Conservation (phyloP, 2,329 filamentous ascomycete species). For the Fusarium continuum region DNA sequence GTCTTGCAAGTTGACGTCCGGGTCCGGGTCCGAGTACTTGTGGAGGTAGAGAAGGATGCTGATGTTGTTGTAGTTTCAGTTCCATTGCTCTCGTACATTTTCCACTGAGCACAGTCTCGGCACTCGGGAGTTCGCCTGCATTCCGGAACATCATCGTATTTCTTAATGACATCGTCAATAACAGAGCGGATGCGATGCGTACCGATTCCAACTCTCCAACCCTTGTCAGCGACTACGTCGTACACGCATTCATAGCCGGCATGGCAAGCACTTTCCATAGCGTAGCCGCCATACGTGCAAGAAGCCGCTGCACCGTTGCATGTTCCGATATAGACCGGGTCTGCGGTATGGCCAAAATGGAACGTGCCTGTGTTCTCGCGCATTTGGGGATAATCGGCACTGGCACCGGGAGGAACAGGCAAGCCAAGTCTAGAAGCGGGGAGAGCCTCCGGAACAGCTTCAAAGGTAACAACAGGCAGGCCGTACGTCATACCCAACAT, state of each 20-base stretch:
- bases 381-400: constrained; percentile 75
- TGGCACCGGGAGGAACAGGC: constrained; percentile 81
- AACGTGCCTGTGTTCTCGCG: constrained; percentile 79
- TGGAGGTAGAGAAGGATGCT: constrained; percentile 58
- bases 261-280: constrained; percentile 92
- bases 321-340: constrained; percentile 92
- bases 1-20: constrained; percentile 89
- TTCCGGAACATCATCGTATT: constrained; percentile 81
- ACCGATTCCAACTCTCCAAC: constrained; percentile 89
- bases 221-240: constrained; percentile 89
- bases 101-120: constrained; percentile 91
- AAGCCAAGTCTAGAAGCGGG: constrained; percentile 86
- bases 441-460: constrained; percentile 90
- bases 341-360: constrained; percentile 95
- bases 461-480: constrained; percentile 88
- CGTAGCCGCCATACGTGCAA: constrained; percentile 92
- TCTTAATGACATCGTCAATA: constrained; percentile 85
- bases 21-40: constrained; percentile 74
- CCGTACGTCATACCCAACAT: constrained; percentile 92
- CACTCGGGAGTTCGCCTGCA: constrained; percentile 83
- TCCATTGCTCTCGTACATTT: constrained; percentile 92
- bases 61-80: constrained; percentile 77
- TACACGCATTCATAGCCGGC: constrained; percentile 89
- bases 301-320: constrained; percentile 91
- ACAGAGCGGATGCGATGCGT: constrained; percentile 91